Base-by-base conservation (phyloP, 805 yeast genomes). In the Saccharomycopsis capsularis region DNA sequence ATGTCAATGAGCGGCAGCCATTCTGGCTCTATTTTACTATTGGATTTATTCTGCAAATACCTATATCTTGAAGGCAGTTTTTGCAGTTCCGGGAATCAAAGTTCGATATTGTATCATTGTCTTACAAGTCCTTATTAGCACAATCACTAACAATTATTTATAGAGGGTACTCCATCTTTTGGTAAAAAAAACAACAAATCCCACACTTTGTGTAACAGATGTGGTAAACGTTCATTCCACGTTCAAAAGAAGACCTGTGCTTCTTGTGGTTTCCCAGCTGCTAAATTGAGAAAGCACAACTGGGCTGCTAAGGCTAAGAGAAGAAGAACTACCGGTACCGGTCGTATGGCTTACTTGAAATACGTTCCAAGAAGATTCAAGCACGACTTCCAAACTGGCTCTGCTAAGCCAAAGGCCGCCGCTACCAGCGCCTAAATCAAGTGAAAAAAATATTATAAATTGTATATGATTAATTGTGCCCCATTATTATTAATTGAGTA, bases 131-230 rank as follows among this genome's bases (percentile, higher is more conserved):
- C n/a, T n/a, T n/a, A n/a, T n/a, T n/a, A n/a, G n/a, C n/a, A n/a
- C 42, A 44, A 7, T n/a, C 50, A 44, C 52, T 54, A 64, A 69
- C 71, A 65, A 68, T 57, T 55, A 44, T 54, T 44, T 57, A 60
- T 66, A 80, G 95, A 91, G 89, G 99, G 99, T 87, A 91, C 99
- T 76, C 96, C 98, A 79, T 88, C 97, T 74, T 84, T 88, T 82
- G 99, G 99, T 83, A 91, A 91, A 81, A 89, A 93, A 77, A 97
- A 93, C 87, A 90, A 86, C 91, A 93, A 93, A 81, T 85, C 98
- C 72, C 99, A 93, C 88, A 85, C 95, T 72, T 80, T 90, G 76
- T 93, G 99, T 83, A 88, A 85, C 81, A 85, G 95, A 85, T 93
- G 99, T 81, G 98, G 98, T 70, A 78, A 81, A 71, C 95, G 98